These are phyloP conservation scores for Hydrangea macrophylla DNA, from an alignment of 148 eudicot genomes.

Conservation along the genomic window DNA sequence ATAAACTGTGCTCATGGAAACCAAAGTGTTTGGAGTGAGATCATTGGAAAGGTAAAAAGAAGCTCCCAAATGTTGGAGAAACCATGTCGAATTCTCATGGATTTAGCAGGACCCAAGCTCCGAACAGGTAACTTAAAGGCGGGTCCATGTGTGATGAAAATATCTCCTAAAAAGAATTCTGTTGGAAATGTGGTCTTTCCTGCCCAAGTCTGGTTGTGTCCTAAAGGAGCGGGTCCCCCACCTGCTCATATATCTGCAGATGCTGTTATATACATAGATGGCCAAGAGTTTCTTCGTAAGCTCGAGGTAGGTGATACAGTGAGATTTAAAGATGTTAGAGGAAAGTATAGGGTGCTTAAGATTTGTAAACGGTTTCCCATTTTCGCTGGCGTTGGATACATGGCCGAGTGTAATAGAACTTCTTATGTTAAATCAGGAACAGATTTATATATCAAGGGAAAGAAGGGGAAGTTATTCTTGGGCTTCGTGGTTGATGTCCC, in stretches of 20 bases:
- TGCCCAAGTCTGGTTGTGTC: constrained; percentile 50
- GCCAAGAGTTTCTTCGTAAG: constrained; percentile 34
- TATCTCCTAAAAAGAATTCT: constrained; percentile 47
- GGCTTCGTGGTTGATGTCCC: constrained; percentile 46
- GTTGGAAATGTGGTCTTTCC: constrained; percentile 34
- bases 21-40: constrained; percentile 53
- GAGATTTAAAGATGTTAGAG: constrained; percentile 47
- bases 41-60: constrained; percentile 38
- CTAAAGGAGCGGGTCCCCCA: constrained; percentile 33
- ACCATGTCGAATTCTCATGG: constrained; percentile 63
- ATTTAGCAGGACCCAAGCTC: constrained; percentile 64
- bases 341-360: constrained; percentile 35
- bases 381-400: constrained; percentile 40
- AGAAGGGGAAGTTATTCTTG: constrained; percentile 22
- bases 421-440: constrained; percentile 39
- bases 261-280: constrained; percentile 32
- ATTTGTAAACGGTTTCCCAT: constrained; percentile 31
- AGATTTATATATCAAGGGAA: constrained; percentile 23
- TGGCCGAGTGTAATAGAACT: constrained; percentile 39
- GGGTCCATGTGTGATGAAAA: constrained; percentile 47
- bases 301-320: constrained; percentile 39
- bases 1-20: constrained; percentile 68
- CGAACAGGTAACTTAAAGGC: constrained; percentile 45
- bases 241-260: constrained; percentile 45
- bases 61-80: constrained; percentile 51